Percentiles rank a stretch among this genome's conserved stretches.
These are phyloP conservation scores for Phaeosphaeriaceae sp. DNA, from an alignment of 2,329 filamentous ascomycete species.

Conservation along the genomic window DNA sequence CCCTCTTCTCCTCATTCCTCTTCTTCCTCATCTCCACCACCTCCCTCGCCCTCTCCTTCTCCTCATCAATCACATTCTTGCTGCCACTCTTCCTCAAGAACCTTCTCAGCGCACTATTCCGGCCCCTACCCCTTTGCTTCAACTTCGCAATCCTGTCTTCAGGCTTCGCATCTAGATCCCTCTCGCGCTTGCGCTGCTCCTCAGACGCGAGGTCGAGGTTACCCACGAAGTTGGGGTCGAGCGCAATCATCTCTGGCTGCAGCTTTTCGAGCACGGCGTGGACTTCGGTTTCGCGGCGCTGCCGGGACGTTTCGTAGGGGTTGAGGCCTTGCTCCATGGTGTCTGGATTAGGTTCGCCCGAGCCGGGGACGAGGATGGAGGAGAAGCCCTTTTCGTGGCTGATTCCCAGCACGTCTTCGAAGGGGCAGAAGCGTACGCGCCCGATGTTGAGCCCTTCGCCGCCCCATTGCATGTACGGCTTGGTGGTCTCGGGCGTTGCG, in stretches of 20 bases:
- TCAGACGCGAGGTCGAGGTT: conserved; percentile 83
- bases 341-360: conserved; percentile 97
- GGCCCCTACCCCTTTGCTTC: conserved; percentile 82
- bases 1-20: conserved; percentile 51
- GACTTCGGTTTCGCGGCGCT: conserved; percentile 92
- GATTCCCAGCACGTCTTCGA: conserved; percentile 89
- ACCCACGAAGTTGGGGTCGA: conserved; percentile 91
- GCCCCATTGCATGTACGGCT: conserved; percentile 92
- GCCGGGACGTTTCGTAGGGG: conserved; percentile 91
- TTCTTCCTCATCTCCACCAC: conserved; percentile 75
- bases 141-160: conserved; percentile 65
- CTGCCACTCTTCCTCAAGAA: conserved; percentile 90
- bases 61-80: conserved; percentile 96
- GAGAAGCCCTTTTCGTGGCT: conserved; percentile 86
- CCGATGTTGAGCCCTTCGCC: conserved; percentile 83
- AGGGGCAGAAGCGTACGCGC: conserved; percentile 89
- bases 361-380: conserved; percentile 87
- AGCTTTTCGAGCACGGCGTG: conserved; percentile 91
- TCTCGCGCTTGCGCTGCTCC: conserved; percentile 77
- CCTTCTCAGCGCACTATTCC: conserved; percentile 87
- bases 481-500: conserved; percentile 76
- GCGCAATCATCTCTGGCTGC: conserved; percentile 93
- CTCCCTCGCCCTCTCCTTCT: conserved; percentile 84
- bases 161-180: conserved; percentile 76
- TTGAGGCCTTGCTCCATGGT: conserved; percentile 79